Conservation (phyloP, 495 filamentous ascomycete genomes). For the Penicillium samsonianum region DNA sequence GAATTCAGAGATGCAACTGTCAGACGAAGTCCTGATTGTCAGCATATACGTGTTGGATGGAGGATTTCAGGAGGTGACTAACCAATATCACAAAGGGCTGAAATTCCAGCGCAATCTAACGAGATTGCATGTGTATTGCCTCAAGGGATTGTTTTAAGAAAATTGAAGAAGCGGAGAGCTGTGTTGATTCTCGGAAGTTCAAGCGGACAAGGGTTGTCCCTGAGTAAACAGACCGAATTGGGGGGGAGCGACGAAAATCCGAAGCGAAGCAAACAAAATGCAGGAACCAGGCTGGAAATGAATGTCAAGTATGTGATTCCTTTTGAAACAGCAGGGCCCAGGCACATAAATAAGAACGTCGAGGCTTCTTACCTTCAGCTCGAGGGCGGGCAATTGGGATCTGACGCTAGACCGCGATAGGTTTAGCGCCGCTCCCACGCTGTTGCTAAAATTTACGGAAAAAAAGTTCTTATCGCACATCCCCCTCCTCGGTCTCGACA, state of each 20-base stretch:
- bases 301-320: not conserved
- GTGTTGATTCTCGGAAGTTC: slow-evolving; percentile 11
- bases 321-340: slow-evolving; percentile 3
- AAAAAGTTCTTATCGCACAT: slow-evolving; percentile 41
- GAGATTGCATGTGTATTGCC: slow-evolving; percentile 10
- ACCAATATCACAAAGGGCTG: slow-evolving; percentile 17
- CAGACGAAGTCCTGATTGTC: slow-evolving; percentile 4
- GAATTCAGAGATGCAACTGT: slow-evolving; percentile 16
- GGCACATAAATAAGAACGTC: slow-evolving; percentile 7
- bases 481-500: slow-evolving; percentile 16
- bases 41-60: not conserved
- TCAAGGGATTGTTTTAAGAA: slow-evolving; percentile 3
- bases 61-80: not conserved
- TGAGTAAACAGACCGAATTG: slow-evolving; percentile 9
- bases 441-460: slow-evolving; percentile 33
- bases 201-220: slow-evolving; percentile 16
- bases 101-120: slow-evolving; percentile 13
- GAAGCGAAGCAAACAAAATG: slow-evolving; percentile 3
- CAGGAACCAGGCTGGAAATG: slow-evolving; percentile 7
- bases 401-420: slow-evolving; percentile 45
- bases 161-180: slow-evolving; percentile 10
- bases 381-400: slow-evolving; percentile 32
- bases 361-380: slow-evolving; percentile 24
- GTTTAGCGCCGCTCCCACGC: slow-evolving; percentile 33
- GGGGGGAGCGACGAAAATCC: not conserved